Base-by-base conservation (phyloP, 768 basidiomycete genomes). In the Naganishia randhawae region DNA sequence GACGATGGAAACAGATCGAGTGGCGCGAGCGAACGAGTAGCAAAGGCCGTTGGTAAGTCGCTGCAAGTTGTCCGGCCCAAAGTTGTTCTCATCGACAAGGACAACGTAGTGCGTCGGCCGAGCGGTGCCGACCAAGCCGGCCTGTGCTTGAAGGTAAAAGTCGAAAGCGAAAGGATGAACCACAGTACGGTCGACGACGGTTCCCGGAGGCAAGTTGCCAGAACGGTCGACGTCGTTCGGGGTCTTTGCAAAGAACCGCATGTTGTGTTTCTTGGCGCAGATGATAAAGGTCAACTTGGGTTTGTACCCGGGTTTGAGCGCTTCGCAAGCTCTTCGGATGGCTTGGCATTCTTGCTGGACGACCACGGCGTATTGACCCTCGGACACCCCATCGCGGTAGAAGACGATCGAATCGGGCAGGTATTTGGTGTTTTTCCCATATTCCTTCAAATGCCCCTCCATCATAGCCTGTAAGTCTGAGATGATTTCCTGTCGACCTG, bases 371-470 rank as follows among this genome's bases (percentile, higher is more conserved):
- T 77, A 81, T 63, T 80, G 78, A 14, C 78, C 57, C 22, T 67
- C 66, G 66, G 74, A 74, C n/a, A 78, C 73, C 50, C 78, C 80
- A 62, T 79, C 78, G 25, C 80, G 75, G 71, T 77, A 81, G 73
- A 80, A 76, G 52, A 80, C 71, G 61, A 80, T 76, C 9, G 72
- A 69, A 9, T 76, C 73, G 32, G 80, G 76, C 19, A 71, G 69
- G 10, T 54, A 52, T 29, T 71, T 54, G 16, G 66, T 71, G 67
- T 79, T 79, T 31, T 72, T 67, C 10, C 71, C 51, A 66, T 76
- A 81, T 41, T 75, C 74, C 55, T 74, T 73, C 39, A 80, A 72
- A 55, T 79, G 75, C 4, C 69, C 72, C 31, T 72, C 68, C 33
- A 77, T 69, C 77, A 81, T 80, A 11, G 51, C 63, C 19, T 72